Base-by-base conservation (phyloP, 164 flowering plant genomes). In the Paratinospora sagittata region DNA sequence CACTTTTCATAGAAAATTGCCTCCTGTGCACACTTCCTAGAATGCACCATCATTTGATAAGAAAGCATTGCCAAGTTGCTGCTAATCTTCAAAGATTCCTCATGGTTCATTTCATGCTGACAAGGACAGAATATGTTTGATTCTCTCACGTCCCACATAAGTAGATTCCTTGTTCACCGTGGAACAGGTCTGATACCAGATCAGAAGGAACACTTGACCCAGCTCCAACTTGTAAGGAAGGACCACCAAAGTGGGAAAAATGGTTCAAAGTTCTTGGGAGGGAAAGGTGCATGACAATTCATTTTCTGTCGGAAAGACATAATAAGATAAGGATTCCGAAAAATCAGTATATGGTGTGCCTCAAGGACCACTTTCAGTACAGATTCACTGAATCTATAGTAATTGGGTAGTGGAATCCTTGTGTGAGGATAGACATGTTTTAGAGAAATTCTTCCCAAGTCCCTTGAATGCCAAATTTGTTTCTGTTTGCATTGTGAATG, bases 311-410 rank as follows among this genome's bases (percentile, higher is more conserved):
- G 52, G 74, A 55, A 65, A 33, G 27, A 63, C 36, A n/a, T n/a
- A 66, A 37, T 19, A 67, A 26, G 78, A 76, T 76, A 72, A 76
- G 71, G 78, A 75, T 71, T 75, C 74, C 45, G n/a, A 67, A 34
- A 72, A 58, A 68, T 72, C 63, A 33, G 36, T 19, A 63, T 23
- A 36, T 21, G 27, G 26, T 47, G 65, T 55, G 67, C 55, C 63
- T 62, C 65, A 76, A 47, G 72, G 75, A 76, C 78, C 74, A 71
- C 74, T 67, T 43, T 69, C 27, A 26, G 27, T 27, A 58, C 70
- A 75, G 74, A 75, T 75, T 62, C 30, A 12, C 12, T 14, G 14
- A 62, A 62, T 26, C 27, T 26, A 6, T 7, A 9, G 65, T 62
- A 21, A n/a, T 12, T 24, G 65, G 47, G 47, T 9, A 14, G 47